Evolutionary conservation across 2,329 filamentous ascomycete species (phyloP).

Genomic region (Blastomyces percursus): DNA sequence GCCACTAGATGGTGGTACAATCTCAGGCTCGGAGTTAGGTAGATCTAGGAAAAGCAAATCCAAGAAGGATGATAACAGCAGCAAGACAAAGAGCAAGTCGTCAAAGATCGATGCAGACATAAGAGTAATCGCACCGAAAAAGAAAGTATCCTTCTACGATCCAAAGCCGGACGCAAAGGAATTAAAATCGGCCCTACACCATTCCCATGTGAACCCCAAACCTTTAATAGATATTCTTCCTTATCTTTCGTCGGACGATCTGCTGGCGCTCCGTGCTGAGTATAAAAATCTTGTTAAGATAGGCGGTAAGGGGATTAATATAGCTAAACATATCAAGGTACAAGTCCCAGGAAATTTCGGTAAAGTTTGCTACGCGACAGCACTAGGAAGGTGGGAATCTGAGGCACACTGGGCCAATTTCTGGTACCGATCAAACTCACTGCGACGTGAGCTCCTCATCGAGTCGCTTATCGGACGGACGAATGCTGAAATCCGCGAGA

Average conservation of each 20-base stretch:
- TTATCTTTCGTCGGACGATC: constrained; percentile 71
- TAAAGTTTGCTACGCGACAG: constrained; percentile 83
- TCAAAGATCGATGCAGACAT: constrained; percentile 18
- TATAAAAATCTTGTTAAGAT: constrained; percentile 82
- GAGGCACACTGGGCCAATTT: constrained; percentile 98
- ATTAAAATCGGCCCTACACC: constrained; percentile 63
- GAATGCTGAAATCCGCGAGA: constrained; percentile 74
- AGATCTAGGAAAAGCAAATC: constrained; percentile 19
- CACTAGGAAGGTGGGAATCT: constrained; percentile 79
- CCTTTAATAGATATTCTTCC: constrained; percentile 76
- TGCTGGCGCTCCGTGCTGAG: constrained; percentile 72
- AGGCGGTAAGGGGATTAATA: constrained; percentile 38
- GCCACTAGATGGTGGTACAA: constrained; percentile 23
- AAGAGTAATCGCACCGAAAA: constrained; percentile 43
- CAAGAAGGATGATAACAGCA: not conserved
- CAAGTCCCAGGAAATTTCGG: constrained; percentile 53
- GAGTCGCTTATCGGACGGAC: constrained; percentile 83
- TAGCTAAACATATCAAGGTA: constrained; percentile 42
- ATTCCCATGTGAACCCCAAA: constrained; percentile 55
- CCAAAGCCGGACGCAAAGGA: constrained; percentile 65
- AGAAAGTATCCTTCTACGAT: constrained; percentile 68
- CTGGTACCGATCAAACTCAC: constrained; percentile 85
- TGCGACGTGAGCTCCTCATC: constrained; percentile 77
- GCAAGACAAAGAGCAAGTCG: constrained; percentile 3
- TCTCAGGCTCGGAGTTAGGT: constrained; percentile 16